These are phyloP conservation scores for Xylaria sp. DNA, from an alignment of 2,329 filamentous ascomycete species.

Conservation along the genomic window DNA sequence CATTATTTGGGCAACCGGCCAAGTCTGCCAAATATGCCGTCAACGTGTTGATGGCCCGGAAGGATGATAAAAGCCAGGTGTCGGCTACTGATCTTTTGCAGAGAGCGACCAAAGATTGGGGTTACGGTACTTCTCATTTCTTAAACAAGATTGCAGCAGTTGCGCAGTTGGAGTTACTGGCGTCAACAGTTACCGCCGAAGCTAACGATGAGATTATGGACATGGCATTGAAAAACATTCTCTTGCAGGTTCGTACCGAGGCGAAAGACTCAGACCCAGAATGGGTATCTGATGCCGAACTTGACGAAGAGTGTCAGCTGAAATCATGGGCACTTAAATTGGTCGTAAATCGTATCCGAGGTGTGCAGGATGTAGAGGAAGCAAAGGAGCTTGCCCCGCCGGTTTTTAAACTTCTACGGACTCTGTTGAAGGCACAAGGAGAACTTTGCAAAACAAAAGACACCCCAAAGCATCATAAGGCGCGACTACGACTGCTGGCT, in stretches of 20 bases:
- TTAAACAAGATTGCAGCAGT: constrained; percentile 78
- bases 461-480: constrained; percentile 81
- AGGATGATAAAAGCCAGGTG: constrained; percentile 78
- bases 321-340: constrained; percentile 87
- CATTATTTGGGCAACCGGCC: constrained; percentile 81
- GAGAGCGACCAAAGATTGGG: constrained; percentile 77
- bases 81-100: constrained; percentile 85
- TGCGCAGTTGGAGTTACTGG: constrained; percentile 79
- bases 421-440: constrained; percentile 77
- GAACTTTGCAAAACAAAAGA: constrained; percentile 80
- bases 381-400: constrained; percentile 70
- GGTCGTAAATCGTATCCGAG: constrained; percentile 85
- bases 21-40: constrained; percentile 93
- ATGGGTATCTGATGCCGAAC: constrained; percentile 73
- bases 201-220: constrained; percentile 80
- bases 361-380: constrained; percentile 60
- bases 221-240: constrained; percentile 77
- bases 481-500: constrained; percentile 82
- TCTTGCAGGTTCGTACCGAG: constrained; percentile 75
- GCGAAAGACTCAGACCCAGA: constrained; percentile 65
- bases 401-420: constrained; percentile 82
- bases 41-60: constrained; percentile 83
- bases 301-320: constrained; percentile 83
- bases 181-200: constrained; percentile 76
- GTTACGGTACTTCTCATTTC: constrained; percentile 77